phyloP scores from a whole-genome alignment of 2,329 filamentous ascomycete genomes.

The Cercospora sesami region DNA sequence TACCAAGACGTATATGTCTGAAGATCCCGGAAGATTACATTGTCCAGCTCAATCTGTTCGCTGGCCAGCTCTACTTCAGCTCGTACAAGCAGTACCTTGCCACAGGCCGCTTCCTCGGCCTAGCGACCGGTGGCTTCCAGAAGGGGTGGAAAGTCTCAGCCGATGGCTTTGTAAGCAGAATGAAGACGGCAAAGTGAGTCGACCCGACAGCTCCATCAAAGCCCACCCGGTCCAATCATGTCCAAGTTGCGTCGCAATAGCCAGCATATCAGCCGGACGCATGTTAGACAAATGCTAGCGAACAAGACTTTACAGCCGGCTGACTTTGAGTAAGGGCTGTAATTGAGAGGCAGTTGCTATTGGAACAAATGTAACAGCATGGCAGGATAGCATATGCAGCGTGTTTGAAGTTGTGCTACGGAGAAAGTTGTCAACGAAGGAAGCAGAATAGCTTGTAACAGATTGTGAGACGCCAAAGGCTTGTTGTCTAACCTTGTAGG shows the following conservation, averaged over 20 bases:
- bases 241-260: slow-evolving; percentile 29
- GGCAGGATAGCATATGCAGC: neutral
- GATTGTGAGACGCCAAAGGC: neutral
- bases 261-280: slow-evolving; percentile 31
- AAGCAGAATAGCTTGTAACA: neutral
- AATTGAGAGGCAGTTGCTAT: neutral
- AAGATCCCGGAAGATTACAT: too few relatives aligned
- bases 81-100: slow-evolving; percentile 56
- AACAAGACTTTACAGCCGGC: slow-evolving; percentile 4
- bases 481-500: neutral
- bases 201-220: slow-evolving; percentile 13
- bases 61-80: slow-evolving; percentile 65
- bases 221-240: slow-evolving; percentile 31
- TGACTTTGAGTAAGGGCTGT: neutral
- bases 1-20: too few relatives aligned
- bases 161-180: slow-evolving; percentile 31
- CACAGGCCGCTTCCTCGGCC: slow-evolving; percentile 55
- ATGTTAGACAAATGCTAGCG: slow-evolving; percentile 31
- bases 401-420: neutral
- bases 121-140: slow-evolving; percentile 34
- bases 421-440: neutral
- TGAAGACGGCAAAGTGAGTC: slow-evolving; percentile 19
- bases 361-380: neutral
- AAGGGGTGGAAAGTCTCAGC: slow-evolving; percentile 22
- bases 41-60: slow-evolving; percentile 63